Evolutionary conservation across 805 yeast genomes (phyloP), one percentile per base, ranked within the genome.

Genomic region (Kazachstania taianensis): DNA sequence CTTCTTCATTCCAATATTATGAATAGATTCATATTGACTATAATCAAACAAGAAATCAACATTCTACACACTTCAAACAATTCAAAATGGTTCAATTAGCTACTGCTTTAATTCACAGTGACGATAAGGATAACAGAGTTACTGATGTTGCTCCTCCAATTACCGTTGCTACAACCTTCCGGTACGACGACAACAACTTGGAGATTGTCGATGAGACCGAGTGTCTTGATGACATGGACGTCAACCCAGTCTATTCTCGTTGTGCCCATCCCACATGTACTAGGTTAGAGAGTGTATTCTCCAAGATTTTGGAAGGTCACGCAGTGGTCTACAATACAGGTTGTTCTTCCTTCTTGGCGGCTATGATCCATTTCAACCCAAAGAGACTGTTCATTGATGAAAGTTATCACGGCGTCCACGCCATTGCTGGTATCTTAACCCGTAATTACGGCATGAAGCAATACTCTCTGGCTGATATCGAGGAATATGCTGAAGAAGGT

Each of bases 351-450:
- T 82, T 81, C 55, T 72, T 67, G 47, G 96, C 84, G 1, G 70
- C 79, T 3, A 57, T 87, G 53, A 71, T 78, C 24, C 69, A 75
- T 44, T 67, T 64, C 46, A 76, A 79, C 46, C 96, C 96, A 1
- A 81, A 79, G 48, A 66, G 66, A 10, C 57, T 86, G 19, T 79
- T 83, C 20, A 71, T 83, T 46, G 89, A 81, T 4, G 72, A 77
- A 20, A 82, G 87, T 4, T 87, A 87, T 57, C 94, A 81, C 50
- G 96, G 96, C 2, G 73, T 80, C 43, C 82, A 73, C 40, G 83
- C 81, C 4, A 74, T 83, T 36, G 70, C 78, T 2, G 64, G 73
- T 24, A 62, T 85, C 10, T 66, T 78, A 44, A 58, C 72, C 8
- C 69, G 94, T 44, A 69, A 77, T 41, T 63, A 69, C 30, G 81